These are phyloP conservation scores for Dendrothele bispora DNA, from an alignment of 768 basidiomycete genomes.

Conservation along the genomic window DNA sequence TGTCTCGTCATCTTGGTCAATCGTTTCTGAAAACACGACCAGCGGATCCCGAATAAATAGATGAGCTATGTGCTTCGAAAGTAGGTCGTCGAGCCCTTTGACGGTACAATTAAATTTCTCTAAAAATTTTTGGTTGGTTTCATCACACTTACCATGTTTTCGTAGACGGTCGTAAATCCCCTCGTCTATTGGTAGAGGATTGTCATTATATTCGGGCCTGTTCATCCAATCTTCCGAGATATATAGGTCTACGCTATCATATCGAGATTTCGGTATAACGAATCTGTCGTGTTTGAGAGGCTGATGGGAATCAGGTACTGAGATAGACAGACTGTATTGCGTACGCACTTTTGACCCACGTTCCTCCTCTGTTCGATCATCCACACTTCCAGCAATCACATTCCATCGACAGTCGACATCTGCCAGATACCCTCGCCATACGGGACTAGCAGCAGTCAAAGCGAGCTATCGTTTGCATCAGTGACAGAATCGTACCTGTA, in stretches of 20 bases:
- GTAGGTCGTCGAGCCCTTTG: conserved; percentile 75
- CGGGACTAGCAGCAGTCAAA: conserved; percentile 89
- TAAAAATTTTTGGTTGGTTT: not conserved
- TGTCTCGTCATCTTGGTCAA: conserved; percentile 84
- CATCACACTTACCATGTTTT: conserved; percentile 61
- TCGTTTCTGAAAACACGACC: conserved; percentile 91
- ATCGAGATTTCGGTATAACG: conserved; percentile 93
- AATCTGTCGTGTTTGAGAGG: conserved; percentile 74
- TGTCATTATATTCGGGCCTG: conserved; percentile 94
- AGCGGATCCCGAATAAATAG: conserved; percentile 97
- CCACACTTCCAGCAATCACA: conserved; percentile 97
- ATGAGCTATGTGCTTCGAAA: conserved; percentile 92
- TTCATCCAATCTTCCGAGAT: conserved; percentile 86
- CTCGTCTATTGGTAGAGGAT: conserved; percentile 74
- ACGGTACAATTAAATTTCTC: too few species aligned
- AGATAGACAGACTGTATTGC: not conserved
- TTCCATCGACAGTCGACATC: conserved; percentile 99
- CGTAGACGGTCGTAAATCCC: conserved; percentile 70
- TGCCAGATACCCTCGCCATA: conserved; percentile 91
- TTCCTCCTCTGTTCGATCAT: conserved; percentile 95
- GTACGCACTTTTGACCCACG: conserved; percentile 73
- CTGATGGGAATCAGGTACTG: conserved; percentile 35
- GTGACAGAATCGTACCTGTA: not conserved
- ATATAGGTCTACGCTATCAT: conserved; percentile 94
- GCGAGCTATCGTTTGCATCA: conserved; percentile 62